Evolutionary conservation across 2,329 filamentous ascomycete genomes (phyloP).

Genomic region (Endocalyx cinctus): DNA sequence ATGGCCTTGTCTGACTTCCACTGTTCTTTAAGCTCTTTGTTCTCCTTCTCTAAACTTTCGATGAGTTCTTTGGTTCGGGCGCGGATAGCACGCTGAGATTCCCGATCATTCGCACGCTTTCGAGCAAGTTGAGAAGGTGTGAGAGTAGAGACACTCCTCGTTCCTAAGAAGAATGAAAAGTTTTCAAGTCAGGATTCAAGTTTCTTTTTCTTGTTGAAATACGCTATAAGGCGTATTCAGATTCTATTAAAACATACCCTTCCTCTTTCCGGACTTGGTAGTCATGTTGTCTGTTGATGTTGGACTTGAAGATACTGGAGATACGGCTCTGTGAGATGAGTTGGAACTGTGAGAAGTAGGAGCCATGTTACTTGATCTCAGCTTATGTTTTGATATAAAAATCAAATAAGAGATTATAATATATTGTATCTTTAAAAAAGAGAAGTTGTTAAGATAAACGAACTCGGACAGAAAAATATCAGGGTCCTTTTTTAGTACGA

Average conservation of each 20-base stretch:
- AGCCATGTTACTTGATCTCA: constrained; percentile 10
- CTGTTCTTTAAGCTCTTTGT: constrained; percentile 61
- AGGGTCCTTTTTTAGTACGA: no score
- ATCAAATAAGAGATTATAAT: no score
- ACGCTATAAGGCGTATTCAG: no score
- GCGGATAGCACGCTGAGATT: constrained; percentile 82
- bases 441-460: no score
- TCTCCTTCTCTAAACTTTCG: constrained; percentile 68
- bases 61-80: constrained; percentile 85
- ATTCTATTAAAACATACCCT: constrained; percentile 22
- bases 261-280: constrained; percentile 25
- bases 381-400: constrained; percentile 1
- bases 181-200: no score
- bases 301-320: constrained; percentile 10
- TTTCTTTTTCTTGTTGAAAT: no score
- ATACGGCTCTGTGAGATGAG: constrained; percentile 8
- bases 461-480: no score
- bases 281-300: constrained; percentile 20
- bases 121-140: constrained; percentile 84
- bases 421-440: no score
- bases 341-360: constrained; percentile 6
- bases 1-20: constrained; percentile 46
- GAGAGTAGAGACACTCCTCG: constrained; percentile 79
- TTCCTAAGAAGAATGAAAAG: no score
- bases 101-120: constrained; percentile 87